Base-by-base conservation (phyloP, 768 basidiomycete species). In the Rhizopogon vesiculosus region DNA sequence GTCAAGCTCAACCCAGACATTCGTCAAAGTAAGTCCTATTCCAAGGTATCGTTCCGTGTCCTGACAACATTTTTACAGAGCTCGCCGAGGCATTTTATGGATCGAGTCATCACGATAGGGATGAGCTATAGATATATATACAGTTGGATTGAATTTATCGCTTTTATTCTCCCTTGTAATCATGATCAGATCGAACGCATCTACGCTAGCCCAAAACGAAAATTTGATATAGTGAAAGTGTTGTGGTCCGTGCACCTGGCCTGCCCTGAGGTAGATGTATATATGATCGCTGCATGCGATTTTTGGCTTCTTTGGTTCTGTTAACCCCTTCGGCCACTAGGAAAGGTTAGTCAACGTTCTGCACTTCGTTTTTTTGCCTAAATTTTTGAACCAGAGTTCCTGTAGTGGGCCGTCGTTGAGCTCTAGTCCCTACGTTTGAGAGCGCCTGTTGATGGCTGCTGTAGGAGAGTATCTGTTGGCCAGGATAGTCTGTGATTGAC, bases 21-120 rank as follows among this genome's bases (percentile, higher is more conserved):
- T 57, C 84, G 84, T 62, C 80, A 76, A 67, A 91, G 96, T 98
- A 67, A 78, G 93, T 80, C 18, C 16, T 33, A 25, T 42, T 45
- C 52, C 49, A n/a, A 19, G 8, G 35, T 15, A 15, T 33, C 25
- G 45, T 35, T 45, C 50, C 15, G 42, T 18, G 8, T 49, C 22
- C 42, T 50, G 55, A 51, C 44, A 45, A 53, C n/a, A 40, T 19
- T 44, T 25, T 44, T n/a, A 41, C 64, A 87, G 86, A 84, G 70
- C 69, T 87, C 45, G 59, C 64, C 40, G 79, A 84, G 51, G 80
- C 75, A 42, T 86, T 86, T 73, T 73, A 76, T 53, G 69, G 70
- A 7, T 62, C 74, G n/a, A 62, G 51, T 7, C 58, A 53, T 3
- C 65, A 51, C 50, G 56, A 61, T 44, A 73, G 73, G 61, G 77